Conservation (phyloP, 805 yeast species). For the Kazachstania psychrophila region DNA sequence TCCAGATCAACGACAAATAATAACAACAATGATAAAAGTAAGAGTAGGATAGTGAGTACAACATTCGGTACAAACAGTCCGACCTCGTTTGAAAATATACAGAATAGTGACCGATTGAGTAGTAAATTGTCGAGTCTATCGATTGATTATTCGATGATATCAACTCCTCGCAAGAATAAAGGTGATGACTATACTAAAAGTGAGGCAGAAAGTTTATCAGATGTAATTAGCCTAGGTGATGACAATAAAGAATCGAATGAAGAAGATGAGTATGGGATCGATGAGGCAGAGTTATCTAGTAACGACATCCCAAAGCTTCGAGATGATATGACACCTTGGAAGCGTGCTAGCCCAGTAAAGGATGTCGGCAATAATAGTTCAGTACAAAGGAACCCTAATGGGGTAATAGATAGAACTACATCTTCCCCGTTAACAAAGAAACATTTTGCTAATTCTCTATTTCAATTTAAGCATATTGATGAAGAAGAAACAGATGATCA, state of each 20-base stretch:
- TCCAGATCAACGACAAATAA: background rate
- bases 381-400: background rate
- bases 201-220: too few species aligned
- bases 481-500: background rate
- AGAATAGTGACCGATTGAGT: too few species aligned
- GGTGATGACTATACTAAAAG: too few species aligned
- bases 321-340: conserved; percentile 33
- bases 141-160: too few species aligned
- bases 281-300: conserved; percentile 12
- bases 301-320: conserved; percentile 28
- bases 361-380: background rate
- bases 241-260: conserved; percentile 4
- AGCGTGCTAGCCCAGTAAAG: conserved; percentile 6
- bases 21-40: too few species aligned
- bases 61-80: background rate
- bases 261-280: too few species aligned
- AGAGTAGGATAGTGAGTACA: background rate
- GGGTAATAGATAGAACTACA: too few species aligned
- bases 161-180: too few species aligned
- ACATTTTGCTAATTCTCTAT: background rate
- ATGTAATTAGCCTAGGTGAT: too few species aligned
- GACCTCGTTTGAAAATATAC: background rate
- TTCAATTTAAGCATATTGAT: background rate
- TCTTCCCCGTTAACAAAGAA: background rate
- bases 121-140: too few species aligned